Conservation (phyloP, 495 filamentous ascomycete genomes). For the Aspergillus baeticus region DNA sequence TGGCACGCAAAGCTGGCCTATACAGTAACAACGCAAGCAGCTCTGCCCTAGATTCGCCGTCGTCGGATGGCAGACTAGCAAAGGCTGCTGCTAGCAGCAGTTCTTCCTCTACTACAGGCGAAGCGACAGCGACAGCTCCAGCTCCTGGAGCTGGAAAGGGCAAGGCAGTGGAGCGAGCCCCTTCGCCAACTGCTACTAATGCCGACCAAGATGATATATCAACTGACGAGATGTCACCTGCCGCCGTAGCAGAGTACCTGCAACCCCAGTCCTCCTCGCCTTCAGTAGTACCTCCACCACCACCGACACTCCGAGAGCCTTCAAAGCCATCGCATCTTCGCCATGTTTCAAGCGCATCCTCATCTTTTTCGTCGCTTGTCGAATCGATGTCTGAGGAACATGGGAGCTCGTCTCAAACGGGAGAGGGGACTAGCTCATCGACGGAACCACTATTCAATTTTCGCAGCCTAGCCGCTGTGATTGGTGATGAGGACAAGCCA, state of each 20-base stretch:
- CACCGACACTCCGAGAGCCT: conserved; percentile 32
- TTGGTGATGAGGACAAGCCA: conserved; percentile 64
- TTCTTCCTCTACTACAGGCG: conserved; percentile 37
- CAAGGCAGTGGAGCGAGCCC: conserved; percentile 70
- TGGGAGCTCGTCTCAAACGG: conserved; percentile 17
- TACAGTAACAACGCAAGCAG: conserved; percentile 47
- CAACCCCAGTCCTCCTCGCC: background rate
- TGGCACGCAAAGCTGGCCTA: conserved; percentile 53
- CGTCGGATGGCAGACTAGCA: conserved; percentile 21
- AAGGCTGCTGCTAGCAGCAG: conserved; percentile 38
- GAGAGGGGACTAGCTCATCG: conserved; percentile 51
- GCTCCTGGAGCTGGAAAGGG: conserved; percentile 65
- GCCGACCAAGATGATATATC: conserved; percentile 1
- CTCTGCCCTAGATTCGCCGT: conserved; percentile 34
- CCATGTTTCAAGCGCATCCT: conserved; percentile 81
- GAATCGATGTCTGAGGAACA: conserved; percentile 59
- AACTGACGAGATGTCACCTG: conserved; percentile 1
- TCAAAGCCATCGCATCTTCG: conserved; percentile 65
- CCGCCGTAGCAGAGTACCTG: background rate
- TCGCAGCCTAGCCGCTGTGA: conserved; percentile 80
- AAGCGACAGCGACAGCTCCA: too few relatives aligned
- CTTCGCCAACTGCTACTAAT: conserved; percentile 10
- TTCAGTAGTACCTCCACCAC: conserved; percentile 23
- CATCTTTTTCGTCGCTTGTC: conserved; percentile 69
- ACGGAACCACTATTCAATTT: conserved; percentile 89